These are phyloP conservation scores for Mrakia hoshinonis DNA, from an alignment of 768 basidiomycete genomes.

Conservation along the genomic window DNA sequence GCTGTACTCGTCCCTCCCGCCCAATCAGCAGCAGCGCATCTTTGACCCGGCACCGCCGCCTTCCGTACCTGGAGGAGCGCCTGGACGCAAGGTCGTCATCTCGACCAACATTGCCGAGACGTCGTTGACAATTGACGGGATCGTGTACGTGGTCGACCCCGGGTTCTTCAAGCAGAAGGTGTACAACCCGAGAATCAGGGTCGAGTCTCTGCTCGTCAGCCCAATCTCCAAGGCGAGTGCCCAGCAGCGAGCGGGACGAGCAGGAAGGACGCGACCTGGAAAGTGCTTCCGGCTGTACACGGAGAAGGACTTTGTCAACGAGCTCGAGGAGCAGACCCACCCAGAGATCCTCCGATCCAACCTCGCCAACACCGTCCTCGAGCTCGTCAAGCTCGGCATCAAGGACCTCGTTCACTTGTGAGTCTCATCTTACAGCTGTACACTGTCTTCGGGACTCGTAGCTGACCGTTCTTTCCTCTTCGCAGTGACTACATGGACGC, in stretches of 20 bases:
- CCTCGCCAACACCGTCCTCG: conserved; percentile 82
- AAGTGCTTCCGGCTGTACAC: conserved; percentile 97
- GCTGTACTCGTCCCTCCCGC: conserved; percentile 88
- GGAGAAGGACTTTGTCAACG: conserved; percentile 90
- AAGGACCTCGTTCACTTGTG: conserved; percentile 79
- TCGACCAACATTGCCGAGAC: conserved; percentile 98
- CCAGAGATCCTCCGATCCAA: conserved; percentile 94
- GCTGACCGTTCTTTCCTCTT: background rate
- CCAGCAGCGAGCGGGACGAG: conserved; percentile 91
- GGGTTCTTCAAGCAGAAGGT: conserved; percentile 98
- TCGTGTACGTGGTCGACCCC: conserved; percentile 98
- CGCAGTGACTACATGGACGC: conserved; percentile 52
- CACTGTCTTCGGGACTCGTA: conserved; percentile 36
- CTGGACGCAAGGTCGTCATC: conserved; percentile 86
- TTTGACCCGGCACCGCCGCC: conserved; percentile 78
- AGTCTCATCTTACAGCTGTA: conserved; percentile 68
- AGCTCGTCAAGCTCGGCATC: conserved; percentile 87
- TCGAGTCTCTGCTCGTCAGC: conserved; percentile 83
- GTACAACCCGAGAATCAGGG: conserved; percentile 93
- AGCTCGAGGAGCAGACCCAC: conserved; percentile 93
- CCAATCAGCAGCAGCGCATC: conserved; percentile 89
- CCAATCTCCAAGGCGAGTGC: conserved; percentile 96
- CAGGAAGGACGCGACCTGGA: conserved; percentile 88
- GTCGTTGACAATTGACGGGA: conserved; percentile 93
- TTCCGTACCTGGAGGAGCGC: conserved; percentile 56